A percentile compares a stretch with the other conserved stretches of the same genome.
phyloP scores from a whole-genome alignment of 2,329 filamentous ascomycete genomes.

The Knufia fluminis region DNA sequence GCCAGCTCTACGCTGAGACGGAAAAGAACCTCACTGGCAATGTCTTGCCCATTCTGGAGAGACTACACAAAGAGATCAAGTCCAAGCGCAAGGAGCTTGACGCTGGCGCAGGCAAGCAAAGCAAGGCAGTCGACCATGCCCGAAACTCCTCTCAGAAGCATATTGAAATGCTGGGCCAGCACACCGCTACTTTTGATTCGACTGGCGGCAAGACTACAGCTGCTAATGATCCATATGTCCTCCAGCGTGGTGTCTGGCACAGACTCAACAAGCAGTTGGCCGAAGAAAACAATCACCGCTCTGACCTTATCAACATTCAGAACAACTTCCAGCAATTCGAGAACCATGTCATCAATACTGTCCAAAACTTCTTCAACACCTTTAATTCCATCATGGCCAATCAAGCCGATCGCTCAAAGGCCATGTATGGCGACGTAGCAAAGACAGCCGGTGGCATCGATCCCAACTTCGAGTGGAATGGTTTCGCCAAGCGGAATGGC shows the following conservation, averaged over 20 bases:
- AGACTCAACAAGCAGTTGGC: slow-evolving; percentile 82
- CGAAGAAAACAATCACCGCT: slow-evolving; percentile 86
- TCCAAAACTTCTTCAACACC: slow-evolving; percentile 73
- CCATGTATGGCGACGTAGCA: slow-evolving; percentile 77
- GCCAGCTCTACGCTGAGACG: slow-evolving; percentile 82
- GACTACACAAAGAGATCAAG: slow-evolving; percentile 93
- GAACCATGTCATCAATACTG: slow-evolving; percentile 67
- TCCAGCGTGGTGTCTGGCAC: slow-evolving; percentile 72
- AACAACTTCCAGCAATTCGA: slow-evolving; percentile 83
- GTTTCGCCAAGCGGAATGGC: slow-evolving; percentile 64
- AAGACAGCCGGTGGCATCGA: slow-evolving; percentile 67
- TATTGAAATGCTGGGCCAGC: slow-evolving; percentile 83
- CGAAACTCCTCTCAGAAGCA: slow-evolving; percentile 84
- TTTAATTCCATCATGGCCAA: slow-evolving; percentile 73
- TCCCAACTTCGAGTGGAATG: slow-evolving; percentile 82
- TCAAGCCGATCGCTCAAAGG: slow-evolving; percentile 71
- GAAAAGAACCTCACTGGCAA: slow-evolving; percentile 81
- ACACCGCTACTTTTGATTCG: slow-evolving; percentile 71
- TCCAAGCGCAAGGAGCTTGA: slow-evolving; percentile 85
- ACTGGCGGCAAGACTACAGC: slow-evolving; percentile 61
- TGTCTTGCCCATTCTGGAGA: slow-evolving; percentile 79
- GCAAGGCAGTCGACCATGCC: slow-evolving; percentile 87
- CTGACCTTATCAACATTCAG: slow-evolving; percentile 87
- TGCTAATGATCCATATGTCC: slow-evolving; percentile 75
- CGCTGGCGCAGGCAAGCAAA: slow-evolving; percentile 68